Percentiles rank a stretch among this genome's conserved stretches.
Evolutionary conservation across 768 basidiomycete species (phyloP).

Genomic region (Astraeus odoratus): DNA sequence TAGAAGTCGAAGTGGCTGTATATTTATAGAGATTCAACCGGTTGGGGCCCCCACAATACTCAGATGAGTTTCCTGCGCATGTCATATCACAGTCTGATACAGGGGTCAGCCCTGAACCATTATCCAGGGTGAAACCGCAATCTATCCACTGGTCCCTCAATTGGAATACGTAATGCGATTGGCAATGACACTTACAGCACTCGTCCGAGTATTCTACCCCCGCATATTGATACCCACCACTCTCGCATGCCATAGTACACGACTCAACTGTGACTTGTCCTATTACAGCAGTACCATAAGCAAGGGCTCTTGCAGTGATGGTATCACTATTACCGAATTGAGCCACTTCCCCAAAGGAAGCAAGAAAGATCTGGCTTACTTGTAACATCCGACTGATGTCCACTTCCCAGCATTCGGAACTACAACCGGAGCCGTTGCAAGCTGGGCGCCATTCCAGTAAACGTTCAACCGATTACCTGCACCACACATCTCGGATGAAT

Average conservation of each 20-base stretch:
- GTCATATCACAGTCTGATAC: slow-evolving; percentile 59
- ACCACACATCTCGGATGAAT: slow-evolving; percentile 53
- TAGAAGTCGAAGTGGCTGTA: slow-evolving; percentile 48
- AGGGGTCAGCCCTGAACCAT: slow-evolving; percentile 30
- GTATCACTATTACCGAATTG: slow-evolving; percentile 27
- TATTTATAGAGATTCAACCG: slow-evolving; percentile 63
- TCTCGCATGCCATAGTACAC: slow-evolving; percentile 42
- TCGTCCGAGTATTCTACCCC: slow-evolving; percentile 42
- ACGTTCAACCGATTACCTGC: slow-evolving; percentile 52
- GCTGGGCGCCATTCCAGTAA: slow-evolving; percentile 53
- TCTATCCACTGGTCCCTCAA: slow-evolving; percentile 1
- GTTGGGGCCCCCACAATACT: slow-evolving; percentile 71
- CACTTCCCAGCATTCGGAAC: slow-evolving; percentile 54
- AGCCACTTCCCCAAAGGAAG: neutral
- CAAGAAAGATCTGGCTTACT: slow-evolving; percentile 30
- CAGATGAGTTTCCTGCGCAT: slow-evolving; percentile 53
- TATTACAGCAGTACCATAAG: slow-evolving; percentile 29
- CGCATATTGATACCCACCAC: slow-evolving; percentile 33
- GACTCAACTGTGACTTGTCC: slow-evolving; percentile 42
- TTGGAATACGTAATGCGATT: neutral
- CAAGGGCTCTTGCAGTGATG: slow-evolving; percentile 26
- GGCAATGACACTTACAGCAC: slow-evolving; percentile 35
- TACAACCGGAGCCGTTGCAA: slow-evolving; percentile 49
- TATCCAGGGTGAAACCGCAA: slow-evolving; percentile 13
- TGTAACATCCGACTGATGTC: slow-evolving; percentile 71